A percentile compares a stretch with the other conserved stretches of the same genome.
Evolutionary conservation across 2,329 filamentous ascomycete genomes (phyloP).

Genomic region (Alternaria metachromatica): DNA sequence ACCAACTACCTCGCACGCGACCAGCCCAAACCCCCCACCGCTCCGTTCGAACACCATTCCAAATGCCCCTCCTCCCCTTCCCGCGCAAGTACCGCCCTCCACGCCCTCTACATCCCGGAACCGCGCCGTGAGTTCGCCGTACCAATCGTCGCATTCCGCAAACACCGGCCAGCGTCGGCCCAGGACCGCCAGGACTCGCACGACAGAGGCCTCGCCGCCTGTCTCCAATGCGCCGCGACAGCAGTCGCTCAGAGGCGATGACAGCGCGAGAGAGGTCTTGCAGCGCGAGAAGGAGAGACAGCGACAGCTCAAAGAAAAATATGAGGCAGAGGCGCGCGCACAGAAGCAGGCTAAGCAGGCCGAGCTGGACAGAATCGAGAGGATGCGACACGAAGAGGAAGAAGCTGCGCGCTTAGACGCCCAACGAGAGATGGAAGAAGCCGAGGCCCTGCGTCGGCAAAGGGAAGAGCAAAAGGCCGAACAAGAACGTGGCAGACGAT

Average conservation of each 20-base stretch:
- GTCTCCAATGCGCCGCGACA: slow-evolving; percentile 24
- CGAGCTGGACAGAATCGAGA: slow-evolving; percentile 36
- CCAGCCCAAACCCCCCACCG: slow-evolving; percentile 31
- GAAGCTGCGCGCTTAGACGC: slow-evolving; percentile 37
- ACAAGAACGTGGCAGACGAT: slow-evolving; percentile 40
- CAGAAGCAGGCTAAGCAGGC: slow-evolving; percentile 39
- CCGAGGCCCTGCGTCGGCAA: slow-evolving; percentile 34
- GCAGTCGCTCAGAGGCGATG: slow-evolving; percentile 33
- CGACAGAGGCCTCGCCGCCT: slow-evolving; percentile 26
- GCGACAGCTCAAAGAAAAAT: slow-evolving; percentile 35
- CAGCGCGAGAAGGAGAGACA: slow-evolving; percentile 42
- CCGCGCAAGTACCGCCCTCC: slow-evolving; percentile 16
- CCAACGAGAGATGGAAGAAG: slow-evolving; percentile 38
- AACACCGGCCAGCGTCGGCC: slow-evolving; percentile 37
- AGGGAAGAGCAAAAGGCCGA: slow-evolving; percentile 41
- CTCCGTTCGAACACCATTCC: slow-evolving; percentile 31
- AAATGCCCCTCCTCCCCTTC: slow-evolving; percentile 16
- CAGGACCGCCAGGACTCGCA: slow-evolving; percentile 29
- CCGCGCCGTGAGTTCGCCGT: slow-evolving; percentile 39
- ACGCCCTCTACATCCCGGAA: slow-evolving; percentile 27
- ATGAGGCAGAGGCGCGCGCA: slow-evolving; percentile 43
- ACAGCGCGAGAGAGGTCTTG: slow-evolving; percentile 43
- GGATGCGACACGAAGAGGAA: slow-evolving; percentile 34
- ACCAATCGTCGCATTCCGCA: slow-evolving; percentile 22
- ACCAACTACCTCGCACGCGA: slow-evolving; percentile 35